phyloP scores from a whole-genome alignment of 768 basidiomycete species.

The Leccinum longicurvipes region DNA sequence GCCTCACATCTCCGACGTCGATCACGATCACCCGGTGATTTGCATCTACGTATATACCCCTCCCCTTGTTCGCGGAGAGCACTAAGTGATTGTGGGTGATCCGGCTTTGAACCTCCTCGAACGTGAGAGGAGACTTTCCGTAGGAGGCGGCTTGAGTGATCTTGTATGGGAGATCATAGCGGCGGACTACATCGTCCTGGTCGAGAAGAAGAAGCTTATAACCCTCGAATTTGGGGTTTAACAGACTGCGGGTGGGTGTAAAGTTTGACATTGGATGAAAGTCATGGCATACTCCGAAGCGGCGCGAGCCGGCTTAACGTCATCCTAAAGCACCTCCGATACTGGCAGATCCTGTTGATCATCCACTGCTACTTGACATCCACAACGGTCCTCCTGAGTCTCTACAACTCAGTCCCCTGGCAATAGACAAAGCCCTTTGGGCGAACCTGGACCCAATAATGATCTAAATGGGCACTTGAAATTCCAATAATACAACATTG shows the following conservation, averaged over 20 bases:
- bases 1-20: slow-evolving; percentile 56
- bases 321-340: no score
- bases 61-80: slow-evolving; percentile 41
- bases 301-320: neutral
- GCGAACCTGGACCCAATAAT: no score
- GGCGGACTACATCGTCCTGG: slow-evolving; percentile 54
- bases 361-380: neutral
- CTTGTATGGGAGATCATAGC: slow-evolving; percentile 45
- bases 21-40: slow-evolving; percentile 58
- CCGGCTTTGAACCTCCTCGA: slow-evolving; percentile 80
- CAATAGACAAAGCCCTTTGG: no score
- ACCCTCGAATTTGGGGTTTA: slow-evolving; percentile 84
- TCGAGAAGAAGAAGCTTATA: slow-evolving; percentile 68
- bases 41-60: slow-evolving; percentile 67
- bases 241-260: slow-evolving; percentile 46
- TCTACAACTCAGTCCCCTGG: no score
- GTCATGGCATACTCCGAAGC: neutral
- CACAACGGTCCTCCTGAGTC: no score
- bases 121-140: slow-evolving; percentile 59
- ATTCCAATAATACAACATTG: no score
- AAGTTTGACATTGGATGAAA: slow-evolving; percentile 36
- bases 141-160: slow-evolving; percentile 55
- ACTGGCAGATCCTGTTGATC: neutral
- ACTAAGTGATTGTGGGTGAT: slow-evolving; percentile 82
- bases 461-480: no score